Percentiles rank a stretch among this genome's conserved stretches.
phyloP scores from a whole-genome alignment of 2,329 filamentous ascomycete genomes.

The Calonectria fujianensis region DNA sequence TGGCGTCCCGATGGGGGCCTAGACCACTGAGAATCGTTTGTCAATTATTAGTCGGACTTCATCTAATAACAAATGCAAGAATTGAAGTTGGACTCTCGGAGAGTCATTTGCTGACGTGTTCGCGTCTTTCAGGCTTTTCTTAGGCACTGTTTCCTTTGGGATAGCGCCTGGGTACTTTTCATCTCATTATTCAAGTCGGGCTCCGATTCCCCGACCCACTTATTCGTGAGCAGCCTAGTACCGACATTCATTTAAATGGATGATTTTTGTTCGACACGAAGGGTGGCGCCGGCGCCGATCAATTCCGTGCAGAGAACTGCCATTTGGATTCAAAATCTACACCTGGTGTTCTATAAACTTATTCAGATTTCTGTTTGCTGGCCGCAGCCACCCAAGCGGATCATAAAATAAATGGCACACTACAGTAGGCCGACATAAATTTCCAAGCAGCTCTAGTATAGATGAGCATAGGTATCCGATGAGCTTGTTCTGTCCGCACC shows the following conservation, averaged over 20 bases:
- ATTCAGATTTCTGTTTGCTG: background rate
- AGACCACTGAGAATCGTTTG: constrained; percentile 30
- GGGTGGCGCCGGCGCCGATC: constrained; percentile 28
- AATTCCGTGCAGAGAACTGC: background rate
- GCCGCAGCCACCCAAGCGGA: background rate
- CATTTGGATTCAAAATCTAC: constrained; percentile 24
- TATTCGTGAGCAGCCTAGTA: background rate
- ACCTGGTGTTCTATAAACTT: background rate
- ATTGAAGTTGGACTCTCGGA: too few relatives aligned
- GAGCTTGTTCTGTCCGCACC: too few relatives aligned
- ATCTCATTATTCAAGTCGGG: constrained; percentile 22
- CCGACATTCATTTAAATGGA: background rate
- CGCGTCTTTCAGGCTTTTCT: background rate
- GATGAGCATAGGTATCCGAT: too few relatives aligned
- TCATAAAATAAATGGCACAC: too few relatives aligned
- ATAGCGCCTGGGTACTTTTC: background rate
- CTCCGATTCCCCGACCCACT: constrained; percentile 18
- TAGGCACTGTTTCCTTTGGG: background rate
- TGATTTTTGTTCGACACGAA: constrained; percentile 9
- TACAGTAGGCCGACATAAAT: too few relatives aligned
- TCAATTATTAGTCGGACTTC: too few relatives aligned
- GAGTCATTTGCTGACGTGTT: background rate
- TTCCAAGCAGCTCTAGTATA: too few relatives aligned
- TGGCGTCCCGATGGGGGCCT: constrained; percentile 29
- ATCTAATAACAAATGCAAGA: too few relatives aligned